phyloP scores from a whole-genome alignment of 768 basidiomycete genomes.

The Porphyrellus cyaneotinctus region DNA sequence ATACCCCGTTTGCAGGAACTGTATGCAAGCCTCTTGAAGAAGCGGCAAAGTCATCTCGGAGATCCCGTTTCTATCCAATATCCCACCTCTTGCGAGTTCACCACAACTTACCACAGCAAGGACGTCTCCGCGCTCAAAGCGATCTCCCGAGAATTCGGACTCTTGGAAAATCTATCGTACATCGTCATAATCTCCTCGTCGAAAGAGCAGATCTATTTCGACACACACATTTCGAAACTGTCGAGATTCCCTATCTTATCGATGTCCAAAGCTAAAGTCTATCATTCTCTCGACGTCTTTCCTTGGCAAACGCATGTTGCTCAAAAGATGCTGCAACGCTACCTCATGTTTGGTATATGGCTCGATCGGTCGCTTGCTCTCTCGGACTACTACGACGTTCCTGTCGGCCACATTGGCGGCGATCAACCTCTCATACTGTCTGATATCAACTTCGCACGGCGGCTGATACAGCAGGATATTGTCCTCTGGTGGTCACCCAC shows the following conservation, averaged over 20 bases:
- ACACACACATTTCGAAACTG: constrained; percentile 63
- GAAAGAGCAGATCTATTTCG: constrained; percentile 82
- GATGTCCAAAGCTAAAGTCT: constrained; percentile 73
- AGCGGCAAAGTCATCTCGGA: constrained; percentile 42
- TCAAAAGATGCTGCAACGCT: constrained; percentile 80
- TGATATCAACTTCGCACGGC: constrained; percentile 88
- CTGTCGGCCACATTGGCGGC: constrained; percentile 87
- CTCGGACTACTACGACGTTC: constrained; percentile 89
- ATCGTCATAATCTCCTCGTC: constrained; percentile 81
- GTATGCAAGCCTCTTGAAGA: constrained; percentile 61
- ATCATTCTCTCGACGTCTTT: constrained; percentile 76
- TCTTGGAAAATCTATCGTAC: constrained; percentile 68
- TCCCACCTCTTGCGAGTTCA: constrained; percentile 55
- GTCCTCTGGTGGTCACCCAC: constrained; percentile 96
- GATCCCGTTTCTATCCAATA: constrained; percentile 56
- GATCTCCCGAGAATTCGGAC: constrained; percentile 79
- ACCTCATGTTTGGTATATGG: constrained; percentile 74
- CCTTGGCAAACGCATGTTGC: constrained; percentile 86
- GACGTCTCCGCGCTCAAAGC: constrained; percentile 80
- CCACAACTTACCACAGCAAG: constrained; percentile 70
- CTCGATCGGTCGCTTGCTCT: constrained; percentile 73
- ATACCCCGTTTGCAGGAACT: constrained; percentile 72
- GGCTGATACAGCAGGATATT: constrained; percentile 82
- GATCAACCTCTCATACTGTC: constrained; percentile 86
- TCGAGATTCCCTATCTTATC: constrained; percentile 83